These are phyloP conservation scores for Stephania cephalantha DNA, from an alignment of 164 flowering plant genomes.

Conservation along the genomic window DNA sequence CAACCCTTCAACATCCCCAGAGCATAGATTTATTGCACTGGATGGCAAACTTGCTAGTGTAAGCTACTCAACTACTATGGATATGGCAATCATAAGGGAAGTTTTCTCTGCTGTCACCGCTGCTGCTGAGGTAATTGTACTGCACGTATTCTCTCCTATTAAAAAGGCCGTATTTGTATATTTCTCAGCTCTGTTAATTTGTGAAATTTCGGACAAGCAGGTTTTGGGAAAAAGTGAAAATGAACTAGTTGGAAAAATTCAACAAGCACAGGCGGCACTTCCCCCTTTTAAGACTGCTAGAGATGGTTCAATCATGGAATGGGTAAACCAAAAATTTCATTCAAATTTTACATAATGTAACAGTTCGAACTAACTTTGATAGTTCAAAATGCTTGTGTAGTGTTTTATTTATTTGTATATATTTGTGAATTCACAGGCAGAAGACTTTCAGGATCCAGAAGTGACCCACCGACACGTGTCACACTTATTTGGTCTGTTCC, in stretches of 20 bases:
- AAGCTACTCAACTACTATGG: slow-evolving; percentile 94
- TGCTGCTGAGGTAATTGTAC: slow-evolving; percentile 69
- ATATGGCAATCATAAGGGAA: slow-evolving; percentile 79
- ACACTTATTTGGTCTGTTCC: slow-evolving; percentile 85
- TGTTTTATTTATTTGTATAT: background rate
- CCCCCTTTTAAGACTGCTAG: slow-evolving; percentile 60
- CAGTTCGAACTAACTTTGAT: background rate
- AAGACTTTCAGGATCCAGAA: slow-evolving; percentile 83
- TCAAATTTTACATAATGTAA: background rate
- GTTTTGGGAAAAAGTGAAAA: slow-evolving; percentile 59
- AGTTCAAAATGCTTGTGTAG: background rate
- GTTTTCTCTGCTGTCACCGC: slow-evolving; percentile 57
- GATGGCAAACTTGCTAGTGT: slow-evolving; percentile 87
- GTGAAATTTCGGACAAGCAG: slow-evolving; percentile 26
- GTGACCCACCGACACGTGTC: slow-evolving; percentile 82
- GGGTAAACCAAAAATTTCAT: slow-evolving; percentile 43
- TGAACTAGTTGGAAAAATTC: slow-evolving; percentile 44
- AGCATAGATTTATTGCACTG: slow-evolving; percentile 77
- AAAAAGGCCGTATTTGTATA: background rate
- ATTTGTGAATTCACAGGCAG: slow-evolving; percentile 43
- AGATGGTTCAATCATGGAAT: slow-evolving; percentile 94
- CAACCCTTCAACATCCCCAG: slow-evolving; percentile 98
- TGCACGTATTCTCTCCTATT: slow-evolving; percentile 3
- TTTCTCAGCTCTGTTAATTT: slow-evolving; percentile 1
- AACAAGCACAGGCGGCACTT: slow-evolving; percentile 51